phyloP scores from a whole-genome alignment of 352 stramenopile species.

The Phytophthora fragariaefolia region DNA sequence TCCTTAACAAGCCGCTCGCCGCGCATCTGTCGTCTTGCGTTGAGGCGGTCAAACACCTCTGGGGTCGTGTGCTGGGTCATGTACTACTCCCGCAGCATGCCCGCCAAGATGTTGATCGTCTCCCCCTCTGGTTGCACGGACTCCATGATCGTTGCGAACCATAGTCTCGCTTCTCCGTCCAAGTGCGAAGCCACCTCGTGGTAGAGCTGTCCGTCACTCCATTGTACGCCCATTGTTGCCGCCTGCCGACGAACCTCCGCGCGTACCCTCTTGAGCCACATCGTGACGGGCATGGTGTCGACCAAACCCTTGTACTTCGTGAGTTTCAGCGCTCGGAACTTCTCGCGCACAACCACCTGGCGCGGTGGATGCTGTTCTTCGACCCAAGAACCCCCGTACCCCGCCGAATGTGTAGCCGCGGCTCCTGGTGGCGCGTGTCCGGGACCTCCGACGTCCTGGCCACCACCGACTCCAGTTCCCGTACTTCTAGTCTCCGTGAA shows the following conservation, averaged over 20 bases:
- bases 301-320: slow-evolving; percentile 11
- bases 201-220: background rate
- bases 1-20: background rate
- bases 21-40: slow-evolving; percentile 3
- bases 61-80: background rate
- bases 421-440: background rate
- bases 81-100: slow-evolving; percentile 7
- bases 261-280: slow-evolving; percentile 4
- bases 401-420: background rate
- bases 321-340: background rate
- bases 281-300: slow-evolving; percentile 2
- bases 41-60: slow-evolving; percentile 2
- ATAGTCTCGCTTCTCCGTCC: background rate
- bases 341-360: background rate
- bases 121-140: background rate
- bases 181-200: slow-evolving; percentile 1
- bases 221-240: slow-evolving; percentile 1
- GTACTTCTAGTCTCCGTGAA: too few relatives aligned
- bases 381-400: background rate
- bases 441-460: too few relatives aligned
- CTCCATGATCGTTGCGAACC: slow-evolving; percentile 6
- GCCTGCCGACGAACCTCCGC: background rate
- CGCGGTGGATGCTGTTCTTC: background rate
- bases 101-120: background rate
- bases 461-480: too few relatives aligned